A percentile compares a stretch with the other conserved stretches of the same genome.
Evolutionary conservation across 1,284 basidiomycete genomes (phyloP).

Genomic region (Ceratobasidium sp.): DNA sequence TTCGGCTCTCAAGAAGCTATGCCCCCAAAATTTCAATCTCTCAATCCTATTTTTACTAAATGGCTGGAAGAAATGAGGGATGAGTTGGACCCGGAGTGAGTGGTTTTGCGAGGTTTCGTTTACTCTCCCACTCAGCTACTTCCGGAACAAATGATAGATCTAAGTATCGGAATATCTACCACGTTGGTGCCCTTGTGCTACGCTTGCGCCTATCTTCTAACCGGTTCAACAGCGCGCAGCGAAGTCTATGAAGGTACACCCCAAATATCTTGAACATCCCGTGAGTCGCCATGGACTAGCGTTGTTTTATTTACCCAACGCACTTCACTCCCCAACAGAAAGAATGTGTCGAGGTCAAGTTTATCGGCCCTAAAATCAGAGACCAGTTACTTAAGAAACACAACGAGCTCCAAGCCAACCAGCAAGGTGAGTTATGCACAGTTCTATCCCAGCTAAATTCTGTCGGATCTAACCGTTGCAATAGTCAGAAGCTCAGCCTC

Average conservation of each 20-base stretch:
- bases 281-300: background rate
- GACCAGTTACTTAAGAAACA: slow-evolving; percentile 15
- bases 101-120: background rate
- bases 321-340: background rate
- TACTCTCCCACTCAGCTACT: background rate
- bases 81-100: slow-evolving; percentile 36
- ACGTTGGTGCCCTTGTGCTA: background rate
- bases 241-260: slow-evolving; percentile 35
- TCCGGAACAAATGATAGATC: background rate
- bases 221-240: slow-evolving; percentile 9
- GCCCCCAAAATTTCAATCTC: slow-evolving; percentile 25
- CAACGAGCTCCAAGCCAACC: background rate
- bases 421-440: background rate
- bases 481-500: background rate
- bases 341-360: slow-evolving; percentile 32
- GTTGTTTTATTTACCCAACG: background rate
- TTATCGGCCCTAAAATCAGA: slow-evolving; percentile 26
- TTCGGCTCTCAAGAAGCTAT: background rate
- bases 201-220: too few relatives aligned
- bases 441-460: background rate
- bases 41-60: slow-evolving; percentile 22
- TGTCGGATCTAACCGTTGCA: background rate
- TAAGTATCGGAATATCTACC: slow-evolving; percentile 21
- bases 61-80: slow-evolving; percentile 40
- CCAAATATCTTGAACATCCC: slow-evolving; percentile 29